phyloP scores from a whole-genome alignment of 176 grass and related monocot genomes.

The sorghum (Sorghum bicolor) region DNA sequence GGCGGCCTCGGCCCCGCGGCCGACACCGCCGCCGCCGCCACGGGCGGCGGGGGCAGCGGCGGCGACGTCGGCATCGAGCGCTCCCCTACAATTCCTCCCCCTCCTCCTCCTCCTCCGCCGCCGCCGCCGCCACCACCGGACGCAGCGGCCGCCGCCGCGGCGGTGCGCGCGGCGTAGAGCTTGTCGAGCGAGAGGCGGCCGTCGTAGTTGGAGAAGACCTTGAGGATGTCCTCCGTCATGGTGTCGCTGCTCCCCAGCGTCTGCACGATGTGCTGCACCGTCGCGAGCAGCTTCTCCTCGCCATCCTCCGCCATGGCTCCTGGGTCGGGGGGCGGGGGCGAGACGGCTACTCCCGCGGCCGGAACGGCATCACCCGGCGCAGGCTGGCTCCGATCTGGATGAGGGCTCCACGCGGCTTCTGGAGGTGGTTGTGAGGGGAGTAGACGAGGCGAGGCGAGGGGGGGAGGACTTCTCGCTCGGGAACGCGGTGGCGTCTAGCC shows the following conservation, averaged over 20 bases:
- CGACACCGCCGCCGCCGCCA: neutral
- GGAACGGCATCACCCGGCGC: neutral
- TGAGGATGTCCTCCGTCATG: constrained; percentile 94
- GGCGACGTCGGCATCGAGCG: constrained; percentile 40
- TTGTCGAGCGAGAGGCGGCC: constrained; percentile 82
- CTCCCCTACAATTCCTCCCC: neutral
- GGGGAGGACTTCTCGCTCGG: constrained; percentile 1
- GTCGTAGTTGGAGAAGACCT: constrained; percentile 95
- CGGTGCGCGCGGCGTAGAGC: constrained; percentile 53
- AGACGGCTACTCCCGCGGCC: neutral
- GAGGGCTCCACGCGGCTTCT: constrained; percentile 37
- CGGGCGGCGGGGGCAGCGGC: constrained; percentile 18
- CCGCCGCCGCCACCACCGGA: neutral
- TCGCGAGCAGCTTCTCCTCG: constrained; percentile 89
- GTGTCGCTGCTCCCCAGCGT: constrained; percentile 79
- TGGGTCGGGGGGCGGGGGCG: neutral
- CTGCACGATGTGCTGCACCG: constrained; percentile 84
- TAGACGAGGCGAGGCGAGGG: neutral
- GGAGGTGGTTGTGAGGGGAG: neutral
- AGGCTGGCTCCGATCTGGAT: constrained; percentile 28
- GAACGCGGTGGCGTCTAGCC: constrained; percentile 23
- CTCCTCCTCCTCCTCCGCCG: neutral
- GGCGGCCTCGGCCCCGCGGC: constrained; percentile 27
- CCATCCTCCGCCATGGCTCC: constrained; percentile 88
- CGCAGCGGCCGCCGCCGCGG: neutral